These are phyloP conservation scores for Veloboletus limbatus DNA, from an alignment of 1,284 basidiomycete species.

Conservation along the genomic window DNA sequence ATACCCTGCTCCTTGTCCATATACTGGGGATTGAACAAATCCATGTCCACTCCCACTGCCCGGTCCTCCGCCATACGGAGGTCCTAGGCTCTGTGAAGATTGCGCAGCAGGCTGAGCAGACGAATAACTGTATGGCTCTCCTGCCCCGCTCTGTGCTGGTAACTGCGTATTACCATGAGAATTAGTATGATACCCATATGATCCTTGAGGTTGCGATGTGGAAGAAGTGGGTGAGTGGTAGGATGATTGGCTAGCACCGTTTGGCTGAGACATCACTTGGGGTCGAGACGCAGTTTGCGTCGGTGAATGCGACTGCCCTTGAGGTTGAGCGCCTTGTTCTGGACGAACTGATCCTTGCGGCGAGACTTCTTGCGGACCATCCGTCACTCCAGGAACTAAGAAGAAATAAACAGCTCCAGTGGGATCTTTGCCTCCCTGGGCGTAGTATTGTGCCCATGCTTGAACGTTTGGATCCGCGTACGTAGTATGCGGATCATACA, in stretches of 20 bases:
- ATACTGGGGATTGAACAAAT: slow-evolving; percentile 13
- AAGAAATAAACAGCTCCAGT: slow-evolving; percentile 74
- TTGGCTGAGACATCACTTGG: slow-evolving; percentile 17
- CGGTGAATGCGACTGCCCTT: slow-evolving; percentile 18
- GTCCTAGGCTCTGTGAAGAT: slow-evolving; percentile 12
- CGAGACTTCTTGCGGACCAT: slow-evolving; percentile 19
- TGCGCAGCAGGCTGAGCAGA: slow-evolving; percentile 16
- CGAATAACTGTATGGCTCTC: slow-evolving; percentile 18
- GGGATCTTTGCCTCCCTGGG: slow-evolving; percentile 65
- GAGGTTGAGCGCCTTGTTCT: slow-evolving; percentile 15
- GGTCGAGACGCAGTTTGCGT: slow-evolving; percentile 18
- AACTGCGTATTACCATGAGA: background rate
- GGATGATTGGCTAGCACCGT: slow-evolving; percentile 11
- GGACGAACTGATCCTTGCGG: slow-evolving; percentile 6
- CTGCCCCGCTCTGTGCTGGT: slow-evolving; percentile 10
- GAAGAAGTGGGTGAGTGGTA: slow-evolving; percentile 14
- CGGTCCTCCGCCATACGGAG: slow-evolving; percentile 23
- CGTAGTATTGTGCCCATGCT: slow-evolving; percentile 80
- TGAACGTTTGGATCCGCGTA: slow-evolving; percentile 74
- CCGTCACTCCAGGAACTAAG: slow-evolving; percentile 68
- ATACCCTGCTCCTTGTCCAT: slow-evolving; percentile 20
- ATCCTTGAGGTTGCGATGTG: slow-evolving; percentile 19
- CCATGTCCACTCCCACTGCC: slow-evolving; percentile 26
- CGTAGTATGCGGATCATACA: slow-evolving; percentile 60
- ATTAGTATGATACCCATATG: slow-evolving; percentile 24